phyloP scores from a whole-genome alignment of 345 rosid species.

The Crucihimalaya himalaica region DNA sequence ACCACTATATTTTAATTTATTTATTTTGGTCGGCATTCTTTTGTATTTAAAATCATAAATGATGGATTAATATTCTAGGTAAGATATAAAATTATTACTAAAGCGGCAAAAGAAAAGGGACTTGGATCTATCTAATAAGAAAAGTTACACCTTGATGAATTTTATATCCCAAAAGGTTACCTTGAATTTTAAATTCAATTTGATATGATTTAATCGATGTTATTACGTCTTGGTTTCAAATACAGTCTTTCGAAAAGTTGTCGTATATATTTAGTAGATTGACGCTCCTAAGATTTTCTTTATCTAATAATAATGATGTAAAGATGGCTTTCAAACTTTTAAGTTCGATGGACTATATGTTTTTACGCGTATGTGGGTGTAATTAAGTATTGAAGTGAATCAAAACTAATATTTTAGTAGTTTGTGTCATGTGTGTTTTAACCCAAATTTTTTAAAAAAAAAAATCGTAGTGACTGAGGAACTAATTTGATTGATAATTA shows the following conservation, averaged over 20 bases:
- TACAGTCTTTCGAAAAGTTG: background rate
- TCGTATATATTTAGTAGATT: background rate
- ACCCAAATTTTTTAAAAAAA: background rate
- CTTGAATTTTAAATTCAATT: background rate
- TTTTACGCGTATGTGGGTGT: background rate
- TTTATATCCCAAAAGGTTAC: background rate
- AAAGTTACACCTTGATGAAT: slow-evolving; percentile 8
- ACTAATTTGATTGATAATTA: background rate
- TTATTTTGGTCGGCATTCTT: background rate
- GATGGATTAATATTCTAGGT: background rate
- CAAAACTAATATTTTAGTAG: background rate
- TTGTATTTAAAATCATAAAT: background rate
- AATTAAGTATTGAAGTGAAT: background rate
- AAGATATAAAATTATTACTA: background rate
- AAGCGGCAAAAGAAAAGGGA: slow-evolving; percentile 14
- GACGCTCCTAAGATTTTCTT: background rate
- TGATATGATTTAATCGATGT: background rate
- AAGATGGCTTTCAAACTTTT: background rate
- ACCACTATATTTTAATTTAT: background rate
- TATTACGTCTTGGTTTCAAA: background rate
- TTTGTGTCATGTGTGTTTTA: background rate
- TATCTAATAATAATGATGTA: background rate
- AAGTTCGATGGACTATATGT: background rate
- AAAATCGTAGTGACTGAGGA: background rate
- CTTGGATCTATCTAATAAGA: slow-evolving; percentile 9